A percentile compares a stretch with the other conserved stretches of the same genome.
Evolutionary conservation across 148 eudicot species (phyloP).

Genomic region (Talinum fruticosum): DNA sequence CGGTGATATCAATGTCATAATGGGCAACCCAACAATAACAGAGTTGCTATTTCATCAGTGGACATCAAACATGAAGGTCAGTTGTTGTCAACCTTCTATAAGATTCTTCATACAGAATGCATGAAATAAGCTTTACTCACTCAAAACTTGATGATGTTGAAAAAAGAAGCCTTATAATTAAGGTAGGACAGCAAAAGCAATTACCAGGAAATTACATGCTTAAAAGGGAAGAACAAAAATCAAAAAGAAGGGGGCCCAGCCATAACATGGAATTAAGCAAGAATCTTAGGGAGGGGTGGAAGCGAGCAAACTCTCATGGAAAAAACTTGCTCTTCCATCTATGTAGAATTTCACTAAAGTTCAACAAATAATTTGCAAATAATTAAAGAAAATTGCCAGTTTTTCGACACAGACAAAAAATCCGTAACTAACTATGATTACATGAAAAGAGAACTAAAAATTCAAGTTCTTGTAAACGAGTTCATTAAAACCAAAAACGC

Average conservation of each 20-base stretch:
- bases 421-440: too few species aligned
- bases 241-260: not conserved
- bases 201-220: not conserved
- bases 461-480: too few species aligned
- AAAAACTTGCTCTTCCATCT: not conserved
- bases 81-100: not conserved
- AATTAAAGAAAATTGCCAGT: not conserved
- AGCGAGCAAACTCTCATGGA: not conserved
- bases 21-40: not conserved
- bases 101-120: not conserved
- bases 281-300: not conserved
- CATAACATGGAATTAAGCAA: not conserved
- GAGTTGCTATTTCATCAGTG: not conserved
- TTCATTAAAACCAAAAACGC: too few species aligned
- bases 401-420: not conserved
- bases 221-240: not conserved
- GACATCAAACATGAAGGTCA: not conserved
- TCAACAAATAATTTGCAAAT: not conserved
- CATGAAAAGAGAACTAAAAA: too few species aligned
- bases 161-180: not conserved
- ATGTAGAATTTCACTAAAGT: too few species aligned
- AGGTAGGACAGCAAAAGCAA: not conserved
- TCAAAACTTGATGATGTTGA: not conserved
- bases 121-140: not conserved
- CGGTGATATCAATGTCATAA: not conserved